Conservation (phyloP, 2,329 filamentous ascomycete species). For the Neoscytalidium dimidiatum region DNA sequence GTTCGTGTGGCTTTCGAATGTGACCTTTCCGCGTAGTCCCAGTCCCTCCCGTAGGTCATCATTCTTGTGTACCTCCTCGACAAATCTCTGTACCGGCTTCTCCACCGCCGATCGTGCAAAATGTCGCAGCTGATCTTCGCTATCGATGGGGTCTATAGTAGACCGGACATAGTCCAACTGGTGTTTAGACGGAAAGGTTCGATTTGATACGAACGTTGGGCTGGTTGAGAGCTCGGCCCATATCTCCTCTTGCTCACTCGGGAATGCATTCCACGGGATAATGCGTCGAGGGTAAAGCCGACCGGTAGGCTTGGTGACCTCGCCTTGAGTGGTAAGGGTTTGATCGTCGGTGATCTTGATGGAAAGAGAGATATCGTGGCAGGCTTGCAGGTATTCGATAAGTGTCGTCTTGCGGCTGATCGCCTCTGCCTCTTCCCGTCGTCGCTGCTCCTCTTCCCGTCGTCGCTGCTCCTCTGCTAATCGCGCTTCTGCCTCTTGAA, state of each 20-base stretch:
- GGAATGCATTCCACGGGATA: slow-evolving; percentile 39
- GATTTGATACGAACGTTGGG: slow-evolving; percentile 29
- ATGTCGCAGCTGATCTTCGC: slow-evolving; percentile 37
- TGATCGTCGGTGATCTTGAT: slow-evolving; percentile 27
- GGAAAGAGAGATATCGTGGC: slow-evolving; percentile 26
- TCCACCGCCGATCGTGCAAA: slow-evolving; percentile 41
- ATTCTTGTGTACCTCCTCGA: slow-evolving; percentile 33
- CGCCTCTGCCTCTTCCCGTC: no score
- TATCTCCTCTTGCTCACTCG: slow-evolving; percentile 33
- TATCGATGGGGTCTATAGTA: slow-evolving; percentile 35
- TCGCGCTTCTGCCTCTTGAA: no score
- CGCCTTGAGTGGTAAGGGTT: slow-evolving; percentile 28
- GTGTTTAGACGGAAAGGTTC: slow-evolving; percentile 34
- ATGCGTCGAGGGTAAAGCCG: slow-evolving; percentile 29
- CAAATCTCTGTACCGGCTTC: slow-evolving; percentile 37
- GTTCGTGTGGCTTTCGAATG: slow-evolving; percentile 43
- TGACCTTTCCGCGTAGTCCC: slow-evolving; percentile 36
- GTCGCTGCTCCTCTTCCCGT: no score
- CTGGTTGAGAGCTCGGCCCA: slow-evolving; percentile 32
- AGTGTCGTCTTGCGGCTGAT: slow-evolving; percentile 11
- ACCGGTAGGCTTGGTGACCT: slow-evolving; percentile 24
- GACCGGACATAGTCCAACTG: slow-evolving; percentile 38
- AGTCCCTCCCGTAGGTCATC: slow-evolving; percentile 30
- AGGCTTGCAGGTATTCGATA: slow-evolving; percentile 27
- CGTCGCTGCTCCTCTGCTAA: no score